phyloP scores from a whole-genome alignment of 129 eudicot genomes.

The Scalesia atractyloides region DNA sequence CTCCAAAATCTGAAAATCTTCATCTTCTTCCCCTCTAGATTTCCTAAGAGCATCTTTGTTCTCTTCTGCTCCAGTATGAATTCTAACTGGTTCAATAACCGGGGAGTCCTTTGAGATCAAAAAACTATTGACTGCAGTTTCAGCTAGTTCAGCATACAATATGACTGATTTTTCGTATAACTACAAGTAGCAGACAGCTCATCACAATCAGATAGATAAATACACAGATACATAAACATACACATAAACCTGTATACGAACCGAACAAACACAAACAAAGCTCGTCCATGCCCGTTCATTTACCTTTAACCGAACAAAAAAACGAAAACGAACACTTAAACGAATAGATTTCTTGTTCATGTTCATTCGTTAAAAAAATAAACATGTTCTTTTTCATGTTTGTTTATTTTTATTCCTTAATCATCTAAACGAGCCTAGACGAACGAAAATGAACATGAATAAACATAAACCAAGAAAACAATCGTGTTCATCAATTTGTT shows the following conservation, averaged over 20 bases:
- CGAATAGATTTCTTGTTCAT: no score
- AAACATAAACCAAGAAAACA: no score
- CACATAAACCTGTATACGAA: background rate
- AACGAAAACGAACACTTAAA: no score
- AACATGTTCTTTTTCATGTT: no score
- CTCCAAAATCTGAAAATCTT: constrained; percentile 90
- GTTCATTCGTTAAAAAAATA: no score
- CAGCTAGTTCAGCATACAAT: constrained; percentile 93
- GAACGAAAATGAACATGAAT: no score
- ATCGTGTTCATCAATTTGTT: no score
- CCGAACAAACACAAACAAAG: no score
- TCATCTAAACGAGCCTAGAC: no score
- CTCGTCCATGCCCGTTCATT: no score
- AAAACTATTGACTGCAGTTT: constrained; percentile 87
- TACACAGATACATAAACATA: background rate
- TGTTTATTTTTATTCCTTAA: no score
- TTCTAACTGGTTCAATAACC: constrained; percentile 83
- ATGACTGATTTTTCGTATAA: constrained; percentile 81
- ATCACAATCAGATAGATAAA: background rate
- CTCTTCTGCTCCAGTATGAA: constrained; percentile 94
- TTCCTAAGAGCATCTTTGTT: constrained; percentile 90
- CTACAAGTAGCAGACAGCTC: constrained; percentile 39
- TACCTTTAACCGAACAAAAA: no score
- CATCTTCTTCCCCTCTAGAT: constrained; percentile 95
- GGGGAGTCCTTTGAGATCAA: constrained; percentile 87